phyloP scores from a whole-genome alignment of 352 stramenopile genomes.

The Pythium monospermum region DNA sequence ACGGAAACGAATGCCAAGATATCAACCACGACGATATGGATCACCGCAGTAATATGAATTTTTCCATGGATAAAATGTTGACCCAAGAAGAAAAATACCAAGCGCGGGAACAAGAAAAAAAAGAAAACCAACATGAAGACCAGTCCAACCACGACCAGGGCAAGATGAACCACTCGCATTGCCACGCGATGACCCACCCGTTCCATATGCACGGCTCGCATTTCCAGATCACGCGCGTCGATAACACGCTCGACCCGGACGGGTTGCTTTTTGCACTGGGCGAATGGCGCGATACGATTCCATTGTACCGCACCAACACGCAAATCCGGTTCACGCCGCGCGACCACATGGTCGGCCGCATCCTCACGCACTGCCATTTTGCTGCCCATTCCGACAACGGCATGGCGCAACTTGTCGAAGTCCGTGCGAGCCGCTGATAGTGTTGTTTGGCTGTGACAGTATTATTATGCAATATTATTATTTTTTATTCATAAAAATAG shows the following conservation, averaged over 20 bases:
- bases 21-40: constrained; percentile 24
- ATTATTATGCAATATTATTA: no score
- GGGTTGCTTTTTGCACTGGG: constrained; percentile 49
- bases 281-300: constrained; percentile 77
- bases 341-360: constrained; percentile 55
- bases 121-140: not conserved
- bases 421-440: constrained; percentile 15
- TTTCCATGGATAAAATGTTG: constrained; percentile 26
- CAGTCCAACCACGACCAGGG: not conserved
- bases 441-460: no score
- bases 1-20: constrained; percentile 33
- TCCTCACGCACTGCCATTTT: constrained; percentile 75
- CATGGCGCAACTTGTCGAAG: constrained; percentile 71
- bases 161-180: constrained; percentile 37
- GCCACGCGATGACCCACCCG: constrained; percentile 69
- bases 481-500: no score
- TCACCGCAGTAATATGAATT: constrained; percentile 23
- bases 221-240: constrained; percentile 56
- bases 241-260: constrained; percentile 39
- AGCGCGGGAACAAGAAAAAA: constrained; percentile 9
- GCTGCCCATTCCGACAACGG: constrained; percentile 62
- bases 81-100: constrained; percentile 14
- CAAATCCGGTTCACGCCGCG: constrained; percentile 64
- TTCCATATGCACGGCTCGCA: constrained; percentile 80
- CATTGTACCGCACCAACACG: constrained; percentile 55